phyloP scores from a whole-genome alignment of 257 asterid genomes.

The Nicotiana obtusifolia region DNA sequence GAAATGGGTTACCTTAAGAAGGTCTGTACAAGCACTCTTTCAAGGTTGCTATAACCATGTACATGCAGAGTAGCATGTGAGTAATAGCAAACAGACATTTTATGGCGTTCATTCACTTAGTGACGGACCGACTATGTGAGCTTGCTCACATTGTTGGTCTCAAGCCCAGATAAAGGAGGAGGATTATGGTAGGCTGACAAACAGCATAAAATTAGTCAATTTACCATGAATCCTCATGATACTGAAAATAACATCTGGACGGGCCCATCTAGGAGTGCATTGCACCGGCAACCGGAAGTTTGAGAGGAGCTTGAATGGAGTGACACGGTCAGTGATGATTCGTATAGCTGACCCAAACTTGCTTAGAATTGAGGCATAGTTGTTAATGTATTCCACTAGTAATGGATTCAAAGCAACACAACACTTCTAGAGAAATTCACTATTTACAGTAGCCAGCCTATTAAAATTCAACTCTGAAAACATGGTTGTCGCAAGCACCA shows the following conservation, averaged over 20 bases:
- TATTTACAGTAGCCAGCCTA: background rate
- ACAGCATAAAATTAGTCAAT: background rate
- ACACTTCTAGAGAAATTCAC: background rate
- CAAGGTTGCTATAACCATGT: background rate
- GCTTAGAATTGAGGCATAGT: background rate
- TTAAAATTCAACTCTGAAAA: background rate
- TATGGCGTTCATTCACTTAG: background rate
- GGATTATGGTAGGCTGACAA: background rate
- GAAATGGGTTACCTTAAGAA: background rate
- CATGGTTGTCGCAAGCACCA: conserved; percentile 3
- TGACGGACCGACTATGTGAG: background rate
- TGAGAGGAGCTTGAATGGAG: background rate
- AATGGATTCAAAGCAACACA: background rate
- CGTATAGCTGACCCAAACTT: background rate
- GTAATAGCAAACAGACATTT: background rate
- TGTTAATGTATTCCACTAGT: background rate
- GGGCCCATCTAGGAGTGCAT: background rate
- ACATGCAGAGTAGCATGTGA: background rate
- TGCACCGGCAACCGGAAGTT: background rate
- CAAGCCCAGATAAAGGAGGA: background rate
- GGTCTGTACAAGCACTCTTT: background rate
- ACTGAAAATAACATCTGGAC: background rate
- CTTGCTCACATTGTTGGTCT: background rate
- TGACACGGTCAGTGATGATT: background rate
- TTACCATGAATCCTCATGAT: background rate